Evolutionary conservation across 2,329 filamentous ascomycete genomes (phyloP).

Genomic region (Ceratocystiopsis sp.): DNA sequence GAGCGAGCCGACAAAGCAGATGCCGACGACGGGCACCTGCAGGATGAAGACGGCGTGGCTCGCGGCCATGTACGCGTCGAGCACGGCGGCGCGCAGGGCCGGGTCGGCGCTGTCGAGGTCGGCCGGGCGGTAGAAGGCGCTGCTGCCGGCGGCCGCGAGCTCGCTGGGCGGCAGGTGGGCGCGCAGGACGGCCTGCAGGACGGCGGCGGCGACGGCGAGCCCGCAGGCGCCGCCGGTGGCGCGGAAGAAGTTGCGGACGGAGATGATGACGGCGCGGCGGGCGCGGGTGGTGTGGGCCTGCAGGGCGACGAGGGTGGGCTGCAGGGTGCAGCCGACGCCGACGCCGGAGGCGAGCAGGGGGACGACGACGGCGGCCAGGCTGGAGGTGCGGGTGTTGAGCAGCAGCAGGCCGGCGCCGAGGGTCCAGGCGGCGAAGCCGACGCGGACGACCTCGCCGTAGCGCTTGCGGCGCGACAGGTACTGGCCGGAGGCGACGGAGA

Average conservation of each 20-base stretch:
- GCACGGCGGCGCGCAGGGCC: slow-evolving; percentile 7
- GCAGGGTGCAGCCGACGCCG: slow-evolving; percentile 19
- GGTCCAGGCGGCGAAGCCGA: slow-evolving; percentile 19
- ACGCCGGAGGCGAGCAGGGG: slow-evolving; percentile 18
- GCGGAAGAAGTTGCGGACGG: slow-evolving; percentile 22
- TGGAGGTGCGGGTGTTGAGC: slow-evolving; percentile 12
- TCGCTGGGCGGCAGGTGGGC: slow-evolving; percentile 6
- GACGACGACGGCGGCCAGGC: slow-evolving; percentile 14
- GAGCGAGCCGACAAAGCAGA: slow-evolving; percentile 30
- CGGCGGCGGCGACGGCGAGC: slow-evolving; percentile 15
- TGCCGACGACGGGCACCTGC: slow-evolving; percentile 34
- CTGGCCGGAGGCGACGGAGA: slow-evolving; percentile 16
- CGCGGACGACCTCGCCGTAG: slow-evolving; percentile 16
- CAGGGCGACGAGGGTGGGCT: slow-evolving; percentile 21
- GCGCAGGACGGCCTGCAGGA: slow-evolving; percentile 15
- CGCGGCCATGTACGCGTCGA: slow-evolving; percentile 19
- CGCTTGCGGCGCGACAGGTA: slow-evolving; percentile 15
- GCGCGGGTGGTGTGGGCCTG: slow-evolving; percentile 20
- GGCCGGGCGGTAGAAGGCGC: slow-evolving; percentile 15
- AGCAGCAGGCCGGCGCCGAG: slow-evolving; percentile 18
- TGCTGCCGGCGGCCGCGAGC: slow-evolving; percentile 11
- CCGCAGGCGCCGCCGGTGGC: slow-evolving; percentile 20
- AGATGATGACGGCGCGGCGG: slow-evolving; percentile 21
- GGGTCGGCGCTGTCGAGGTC: slow-evolving; percentile 3
- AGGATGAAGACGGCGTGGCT: slow-evolving; percentile 38